A percentile compares a stretch with the other conserved stretches of the same genome.
Evolutionary conservation across 495 filamentous ascomycete genomes (phyloP).

Genomic region (Aspergillus conjunctus): DNA sequence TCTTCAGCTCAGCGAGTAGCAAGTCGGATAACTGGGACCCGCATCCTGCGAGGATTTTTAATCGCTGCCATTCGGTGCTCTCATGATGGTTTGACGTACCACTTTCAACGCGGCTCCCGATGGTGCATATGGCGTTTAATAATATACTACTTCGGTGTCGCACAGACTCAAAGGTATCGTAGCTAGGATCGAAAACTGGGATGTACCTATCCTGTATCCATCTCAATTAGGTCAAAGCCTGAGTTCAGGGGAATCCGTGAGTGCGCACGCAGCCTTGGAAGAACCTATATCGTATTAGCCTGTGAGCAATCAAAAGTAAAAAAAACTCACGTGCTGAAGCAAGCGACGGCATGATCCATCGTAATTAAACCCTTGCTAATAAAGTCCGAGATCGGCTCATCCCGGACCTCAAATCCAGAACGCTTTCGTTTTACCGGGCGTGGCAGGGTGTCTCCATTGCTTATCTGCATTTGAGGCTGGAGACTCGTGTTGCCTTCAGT

Average conservation of each 20-base stretch:
- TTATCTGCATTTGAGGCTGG: not conserved
- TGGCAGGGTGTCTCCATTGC: not conserved
- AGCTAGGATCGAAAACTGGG: slow-evolving; percentile 46
- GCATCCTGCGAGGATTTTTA: slow-evolving; percentile 34
- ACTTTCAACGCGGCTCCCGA: slow-evolving; percentile 47
- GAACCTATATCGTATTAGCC: slow-evolving; percentile 33
- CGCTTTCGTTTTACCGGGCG: slow-evolving; percentile 30
- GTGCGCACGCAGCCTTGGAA: slow-evolving; percentile 47
- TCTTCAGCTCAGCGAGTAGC: slow-evolving; percentile 45
- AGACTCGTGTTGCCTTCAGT: too few species aligned
- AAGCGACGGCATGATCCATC: slow-evolving; percentile 35
- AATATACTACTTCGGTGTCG: slow-evolving; percentile 45
- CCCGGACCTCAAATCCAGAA: slow-evolving; percentile 41
- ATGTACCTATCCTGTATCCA: slow-evolving; percentile 44
- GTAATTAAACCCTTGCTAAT: slow-evolving; percentile 41
- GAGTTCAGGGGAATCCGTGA: too few species aligned
- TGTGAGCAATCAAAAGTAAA: too few species aligned
- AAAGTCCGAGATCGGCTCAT: slow-evolving; percentile 40
- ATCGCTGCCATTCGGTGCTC: too few species aligned
- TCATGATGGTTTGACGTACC: too few species aligned
- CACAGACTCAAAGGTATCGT: slow-evolving; percentile 47
- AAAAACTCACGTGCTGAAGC: slow-evolving; percentile 37
- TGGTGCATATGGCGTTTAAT: slow-evolving; percentile 51
- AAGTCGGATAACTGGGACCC: slow-evolving; percentile 40
- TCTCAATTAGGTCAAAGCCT: slow-evolving; percentile 2